Conservation (phyloP, 108 stramenopile genomes). For the Mediolabrus comicus region DNA sequence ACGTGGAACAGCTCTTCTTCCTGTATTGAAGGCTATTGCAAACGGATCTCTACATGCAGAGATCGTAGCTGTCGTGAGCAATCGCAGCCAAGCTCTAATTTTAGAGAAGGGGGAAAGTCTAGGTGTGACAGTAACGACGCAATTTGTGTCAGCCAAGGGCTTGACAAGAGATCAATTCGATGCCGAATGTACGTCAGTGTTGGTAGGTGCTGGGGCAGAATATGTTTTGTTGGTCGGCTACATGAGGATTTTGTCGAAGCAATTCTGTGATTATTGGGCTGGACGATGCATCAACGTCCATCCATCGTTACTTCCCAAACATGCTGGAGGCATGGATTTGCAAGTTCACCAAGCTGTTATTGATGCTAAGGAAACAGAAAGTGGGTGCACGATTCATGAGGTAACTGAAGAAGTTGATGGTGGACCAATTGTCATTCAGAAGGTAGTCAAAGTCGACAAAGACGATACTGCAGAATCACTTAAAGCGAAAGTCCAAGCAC, state of each 20-base stretch:
- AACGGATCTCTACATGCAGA: slow-evolving; percentile 81
- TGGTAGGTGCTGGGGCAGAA: slow-evolving; percentile 90
- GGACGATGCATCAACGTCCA: slow-evolving; percentile 97
- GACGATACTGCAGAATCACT: slow-evolving; percentile 94
- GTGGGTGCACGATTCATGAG: slow-evolving; percentile 97
- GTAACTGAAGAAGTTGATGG: slow-evolving; percentile 97
- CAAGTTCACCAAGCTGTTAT: slow-evolving; percentile 97
- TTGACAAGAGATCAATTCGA: slow-evolving; percentile 91
- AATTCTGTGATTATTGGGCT: slow-evolving; percentile 87
- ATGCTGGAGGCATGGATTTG: slow-evolving; percentile 99
- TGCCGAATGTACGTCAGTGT: slow-evolving; percentile 86
- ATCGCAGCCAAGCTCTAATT: slow-evolving; percentile 81
- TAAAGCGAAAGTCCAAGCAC: slow-evolving; percentile 94
- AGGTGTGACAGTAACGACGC: slow-evolving; percentile 84
- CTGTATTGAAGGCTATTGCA: slow-evolving; percentile 92
- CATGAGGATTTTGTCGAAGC: slow-evolving; percentile 96
- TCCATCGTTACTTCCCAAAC: slow-evolving; percentile 96
- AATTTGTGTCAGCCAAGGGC: slow-evolving; percentile 75
- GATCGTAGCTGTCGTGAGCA: slow-evolving; percentile 91
- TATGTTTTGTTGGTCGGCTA: slow-evolving; percentile 96
- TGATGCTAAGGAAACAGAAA: slow-evolving; percentile 88
- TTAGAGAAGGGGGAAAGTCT: slow-evolving; percentile 87
- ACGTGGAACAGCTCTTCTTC: slow-evolving; percentile 91
- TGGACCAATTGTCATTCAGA: slow-evolving; percentile 95
- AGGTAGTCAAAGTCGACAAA: slow-evolving; percentile 67